Conservation (phyloP, 2,329 filamentous ascomycete species). For the Talaromyces piceae region DNA sequence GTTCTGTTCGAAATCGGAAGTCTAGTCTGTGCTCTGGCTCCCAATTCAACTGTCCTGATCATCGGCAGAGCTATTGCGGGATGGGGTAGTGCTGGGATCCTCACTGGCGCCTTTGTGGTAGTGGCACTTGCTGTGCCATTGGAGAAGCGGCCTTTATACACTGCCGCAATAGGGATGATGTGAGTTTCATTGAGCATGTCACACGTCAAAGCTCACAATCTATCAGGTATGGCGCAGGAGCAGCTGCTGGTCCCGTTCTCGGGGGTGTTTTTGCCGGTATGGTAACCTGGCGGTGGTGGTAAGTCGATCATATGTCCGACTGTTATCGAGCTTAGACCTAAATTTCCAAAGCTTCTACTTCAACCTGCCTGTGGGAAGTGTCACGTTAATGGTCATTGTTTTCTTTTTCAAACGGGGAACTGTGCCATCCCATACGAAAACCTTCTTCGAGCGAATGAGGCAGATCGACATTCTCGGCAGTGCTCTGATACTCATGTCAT, state of each 20-base stretch:
- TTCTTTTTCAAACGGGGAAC: conserved; percentile 11
- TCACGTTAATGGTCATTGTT: conserved; percentile 12
- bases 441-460: conserved; percentile 16
- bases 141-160: conserved; percentile 25
- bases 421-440: background rate
- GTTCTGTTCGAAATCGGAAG: conserved; percentile 26
- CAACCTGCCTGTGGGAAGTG: conserved; percentile 13
- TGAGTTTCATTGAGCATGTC: no score
- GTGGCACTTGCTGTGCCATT: conserved; percentile 25
- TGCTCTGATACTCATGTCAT: conserved; percentile 16
- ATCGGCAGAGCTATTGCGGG: conserved; percentile 28
- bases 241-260: conserved; percentile 27
- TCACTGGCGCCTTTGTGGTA: conserved; percentile 39
- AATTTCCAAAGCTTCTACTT: conserved; percentile 12
- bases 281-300: conserved; percentile 19
- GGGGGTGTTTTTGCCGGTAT: conserved; percentile 28
- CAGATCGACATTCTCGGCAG: conserved; percentile 20
- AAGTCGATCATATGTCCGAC: background rate
- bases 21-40: conserved; percentile 24
- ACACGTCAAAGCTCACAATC: no score
- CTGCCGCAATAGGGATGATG: conserved; percentile 22
- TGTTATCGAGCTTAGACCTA: background rate
- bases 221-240: conserved; percentile 17
- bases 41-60: conserved; percentile 22
- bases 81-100: conserved; percentile 25